Conservation (phyloP, 2,329 filamentous ascomycete genomes). For the Phoma sp. region DNA sequence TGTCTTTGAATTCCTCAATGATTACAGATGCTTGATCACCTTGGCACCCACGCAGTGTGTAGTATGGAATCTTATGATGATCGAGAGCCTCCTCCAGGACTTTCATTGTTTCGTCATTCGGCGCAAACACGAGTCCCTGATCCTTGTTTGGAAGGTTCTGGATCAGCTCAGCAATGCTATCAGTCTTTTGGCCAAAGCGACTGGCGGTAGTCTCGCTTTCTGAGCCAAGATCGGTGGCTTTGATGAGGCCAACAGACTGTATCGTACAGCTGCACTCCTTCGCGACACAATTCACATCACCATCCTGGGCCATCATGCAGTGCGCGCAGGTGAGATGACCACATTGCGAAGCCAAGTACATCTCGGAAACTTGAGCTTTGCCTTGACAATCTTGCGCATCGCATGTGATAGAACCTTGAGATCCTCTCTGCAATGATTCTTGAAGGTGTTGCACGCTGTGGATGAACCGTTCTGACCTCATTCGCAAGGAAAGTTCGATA, state of each 20-base stretch:
- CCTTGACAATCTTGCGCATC: conserved; percentile 23
- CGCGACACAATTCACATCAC: conserved; percentile 31
- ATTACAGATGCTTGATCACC: conserved; percentile 25
- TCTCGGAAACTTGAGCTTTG: conserved; percentile 3
- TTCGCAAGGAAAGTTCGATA: conserved; percentile 26
- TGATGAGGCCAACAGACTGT: conserved; percentile 27
- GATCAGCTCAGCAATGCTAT: conserved; percentile 39
- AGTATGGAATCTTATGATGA: conserved; percentile 22
- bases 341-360: conserved; percentile 32
- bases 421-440: conserved; percentile 2
- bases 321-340: conserved; percentile 35
- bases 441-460: conserved; percentile 19
- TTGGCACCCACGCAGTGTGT: too few species aligned
- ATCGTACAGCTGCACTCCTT: conserved; percentile 27
- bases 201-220: conserved; percentile 22
- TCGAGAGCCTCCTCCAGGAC: conserved; percentile 27
- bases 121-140: conserved; percentile 38
- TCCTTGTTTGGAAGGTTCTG: conserved; percentile 48
- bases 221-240: conserved; percentile 26
- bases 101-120: conserved; percentile 25
- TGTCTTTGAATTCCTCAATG: conserved; percentile 40
- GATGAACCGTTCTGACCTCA: conserved; percentile 34
- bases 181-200: conserved; percentile 38
- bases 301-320: conserved; percentile 30
- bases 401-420: conserved; percentile 14